Base-by-base conservation (phyloP, 1,284 basidiomycete species). In the Heterobasidion annosum region DNA sequence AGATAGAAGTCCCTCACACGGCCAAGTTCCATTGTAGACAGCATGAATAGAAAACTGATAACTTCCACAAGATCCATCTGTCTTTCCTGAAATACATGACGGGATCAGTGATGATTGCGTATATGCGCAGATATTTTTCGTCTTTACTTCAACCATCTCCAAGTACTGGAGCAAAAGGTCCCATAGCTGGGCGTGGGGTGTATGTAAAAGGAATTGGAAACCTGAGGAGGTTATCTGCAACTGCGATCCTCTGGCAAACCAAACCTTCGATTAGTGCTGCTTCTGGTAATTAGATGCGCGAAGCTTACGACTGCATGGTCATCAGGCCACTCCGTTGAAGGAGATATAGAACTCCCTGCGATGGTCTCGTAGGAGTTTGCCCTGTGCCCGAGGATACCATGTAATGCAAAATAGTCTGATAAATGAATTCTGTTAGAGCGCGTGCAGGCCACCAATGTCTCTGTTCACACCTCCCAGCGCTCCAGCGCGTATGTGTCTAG, bases 131-230 rank as follows among this genome's bases (percentile, higher is more conserved):
- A 37, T 16, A 34, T n/a, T 16, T 32, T 47, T 48, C 44, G 33
- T 54, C 57, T 74, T 59, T 64, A 91, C 91, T 73, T 91, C 87
- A 19, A 85, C 82, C 73, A 91, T 81, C 59, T 83, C 78, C 51
- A 95, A 71, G 68, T 98, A 99, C 63, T 94, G 91, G 45, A 98
- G 77, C 53, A 99, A 73, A 44, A 99, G 75, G 66, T 93, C 91
- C 97, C 97, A 99, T n/a, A 99, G 73, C 67, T 99, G 97, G 16
- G 89, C 91, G 65, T 98, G 93, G n/a, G 97, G 89, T 46, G 96
- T 88, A 67, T 98, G 90, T 19, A 99, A 79, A 53, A 99, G 78
- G 67, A 99, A 99, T 65, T 98, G 96, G 68, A 99, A 99, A 9
- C 97, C 97, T 45, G 85, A 78, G 10, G 94, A 97, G 10, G 95